phyloP scores from a whole-genome alignment of 129 eudicot genomes.

The Apium graveolens region DNA sequence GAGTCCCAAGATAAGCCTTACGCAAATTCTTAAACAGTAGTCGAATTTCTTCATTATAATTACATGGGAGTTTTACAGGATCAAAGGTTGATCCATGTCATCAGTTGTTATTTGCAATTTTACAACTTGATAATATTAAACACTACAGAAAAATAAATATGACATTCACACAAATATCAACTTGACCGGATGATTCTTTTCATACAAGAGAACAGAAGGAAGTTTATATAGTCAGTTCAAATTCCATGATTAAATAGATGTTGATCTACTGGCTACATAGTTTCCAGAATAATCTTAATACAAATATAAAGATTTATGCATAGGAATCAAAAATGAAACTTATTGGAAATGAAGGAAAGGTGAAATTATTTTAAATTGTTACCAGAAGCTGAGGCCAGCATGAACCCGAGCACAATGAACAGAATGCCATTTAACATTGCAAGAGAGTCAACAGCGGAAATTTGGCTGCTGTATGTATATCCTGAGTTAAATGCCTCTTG shows the following conservation, averaged over 20 bases:
- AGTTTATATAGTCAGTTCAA: not conserved
- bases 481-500: conserved; percentile 55
- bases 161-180: not conserved
- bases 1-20: too few species aligned
- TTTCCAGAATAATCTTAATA: not conserved
- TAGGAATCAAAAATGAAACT: too few species aligned
- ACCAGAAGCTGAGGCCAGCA: conserved; percentile 96
- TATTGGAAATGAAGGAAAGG: not conserved
- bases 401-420: conserved; percentile 62
- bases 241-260: not conserved
- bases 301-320: not conserved
- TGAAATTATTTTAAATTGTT: conserved; percentile 18
- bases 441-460: conserved; percentile 38
- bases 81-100: too few species aligned
- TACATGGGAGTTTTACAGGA: not conserved
- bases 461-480: conserved; percentile 32
- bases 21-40: not conserved
- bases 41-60: not conserved
- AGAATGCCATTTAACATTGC: conserved; percentile 60
- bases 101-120: not conserved
- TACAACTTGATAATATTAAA: too few species aligned
- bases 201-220: not conserved
- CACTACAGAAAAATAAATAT: too few species aligned
- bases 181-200: not conserved
- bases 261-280: too few species aligned